These are phyloP conservation scores for Nothophaeocryptopus gaeumannii DNA, from an alignment of 2,329 filamentous ascomycete species.

Conservation along the genomic window DNA sequence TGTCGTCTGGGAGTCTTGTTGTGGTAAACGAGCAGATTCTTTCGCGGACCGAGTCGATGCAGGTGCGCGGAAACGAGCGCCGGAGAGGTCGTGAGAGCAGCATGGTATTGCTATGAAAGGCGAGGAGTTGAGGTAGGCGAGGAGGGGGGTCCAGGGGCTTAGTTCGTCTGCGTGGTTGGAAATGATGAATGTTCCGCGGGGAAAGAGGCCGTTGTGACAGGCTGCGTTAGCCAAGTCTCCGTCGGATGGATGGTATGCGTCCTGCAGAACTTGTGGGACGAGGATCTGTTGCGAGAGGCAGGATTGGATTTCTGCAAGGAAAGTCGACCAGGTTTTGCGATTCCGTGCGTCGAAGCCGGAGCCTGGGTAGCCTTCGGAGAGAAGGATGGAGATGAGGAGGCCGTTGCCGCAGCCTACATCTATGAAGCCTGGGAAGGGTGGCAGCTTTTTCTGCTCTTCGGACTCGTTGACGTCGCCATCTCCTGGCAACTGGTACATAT, in stretches of 20 bases:
- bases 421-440: constrained; percentile 78
- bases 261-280: constrained; percentile 52
- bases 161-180: constrained; percentile 97
- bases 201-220: constrained; percentile 62
- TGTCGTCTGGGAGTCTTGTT: constrained; percentile 16
- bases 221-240: constrained; percentile 1
- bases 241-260: background rate
- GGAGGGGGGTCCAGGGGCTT: constrained; percentile 89
- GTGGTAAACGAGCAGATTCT: constrained; percentile 18
- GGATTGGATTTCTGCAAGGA: constrained; percentile 51
- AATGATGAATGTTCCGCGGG: constrained; percentile 76
- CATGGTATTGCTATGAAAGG: constrained; percentile 94
- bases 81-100: constrained; percentile 84
- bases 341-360: constrained; percentile 90
- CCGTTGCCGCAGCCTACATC: constrained; percentile 97
- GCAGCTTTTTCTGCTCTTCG: constrained; percentile 19
- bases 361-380: constrained; percentile 74
- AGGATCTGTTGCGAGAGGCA: constrained; percentile 60
- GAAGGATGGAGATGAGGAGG: constrained; percentile 78
- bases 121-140: constrained; percentile 70
- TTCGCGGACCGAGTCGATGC: constrained; percentile 15
- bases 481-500: constrained; percentile 62
- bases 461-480: background rate
- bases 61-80: constrained; percentile 66
- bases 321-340: constrained; percentile 80